Base-by-base conservation (phyloP, 352 stramenopile genomes). In the Phytophthora niederhauseri region DNA sequence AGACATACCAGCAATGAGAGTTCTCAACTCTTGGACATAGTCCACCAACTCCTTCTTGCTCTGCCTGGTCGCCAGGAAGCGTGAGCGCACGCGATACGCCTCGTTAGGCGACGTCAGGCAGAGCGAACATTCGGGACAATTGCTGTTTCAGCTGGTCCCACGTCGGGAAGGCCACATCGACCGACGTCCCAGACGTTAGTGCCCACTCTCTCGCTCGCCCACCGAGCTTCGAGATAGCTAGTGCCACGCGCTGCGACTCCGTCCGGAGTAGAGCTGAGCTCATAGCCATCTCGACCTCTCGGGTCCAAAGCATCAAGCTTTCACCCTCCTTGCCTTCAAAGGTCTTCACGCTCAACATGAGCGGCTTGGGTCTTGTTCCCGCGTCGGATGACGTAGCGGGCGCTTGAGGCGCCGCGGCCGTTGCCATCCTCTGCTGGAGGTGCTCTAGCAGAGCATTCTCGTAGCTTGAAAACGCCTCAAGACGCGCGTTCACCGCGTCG, bases 241-340 rank as follows among this genome's bases (percentile, higher is more conserved):
- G 64, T 15, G 55, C 62, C 0, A 75, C 54, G 11, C 54, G 43
- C 19, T 62, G 61, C 26, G 36, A 49, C 36, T 69, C 53, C 12
- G 22, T 46, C 15, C 22, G 19, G 57, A 78, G 49, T 3, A 55
- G 34, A 17, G 20, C 54, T 3, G 57, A 49, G 2, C 22, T 24
- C 53, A 75, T 66, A 2, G 66, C 61, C 31, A 78, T 58, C n/a
- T 78, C 66, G 8, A 64, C 31, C 34, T 75, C 52, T 45, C 57
- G 34, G 12, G 49, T 24, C 62, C 71, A 75, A 43, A 72, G 28
- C 63, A 15, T 24, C 15, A 75, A 48, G 14, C 63, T 74, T 41
- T 73, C 51, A 14, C 28, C 34, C 38, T 72, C 63, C 49, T 50
- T 60, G 17, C 62, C 62, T 46, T 63, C 57, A 30, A 57, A 57